Evolutionary conservation across 108 stramenopile genomes (phyloP).

Genomic region (Cyclotella kingstonii): DNA sequence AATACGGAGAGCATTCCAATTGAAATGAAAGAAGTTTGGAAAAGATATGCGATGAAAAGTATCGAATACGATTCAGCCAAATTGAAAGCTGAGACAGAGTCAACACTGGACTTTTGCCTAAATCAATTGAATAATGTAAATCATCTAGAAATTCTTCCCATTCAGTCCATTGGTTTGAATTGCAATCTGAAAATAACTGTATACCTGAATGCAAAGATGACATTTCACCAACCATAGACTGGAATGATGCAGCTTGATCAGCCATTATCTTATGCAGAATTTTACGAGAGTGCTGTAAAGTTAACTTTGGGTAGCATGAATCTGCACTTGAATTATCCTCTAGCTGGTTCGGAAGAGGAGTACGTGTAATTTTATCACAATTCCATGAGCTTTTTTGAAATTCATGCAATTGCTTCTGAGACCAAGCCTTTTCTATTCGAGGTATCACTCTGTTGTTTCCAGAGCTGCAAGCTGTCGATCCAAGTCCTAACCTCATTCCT

Average conservation of each 20-base stretch:
- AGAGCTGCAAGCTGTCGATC: background rate
- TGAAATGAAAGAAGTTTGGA: constrained; percentile 2
- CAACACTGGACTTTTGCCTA: constrained; percentile 12
- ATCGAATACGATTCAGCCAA: constrained; percentile 28
- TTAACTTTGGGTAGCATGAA: constrained; percentile 7
- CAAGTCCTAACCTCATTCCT: constrained; percentile 24
- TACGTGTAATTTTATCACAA: background rate
- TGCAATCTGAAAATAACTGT: background rate
- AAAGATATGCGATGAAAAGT: constrained; percentile 7
- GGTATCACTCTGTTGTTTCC: constrained; percentile 8
- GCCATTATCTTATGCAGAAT: constrained; percentile 27
- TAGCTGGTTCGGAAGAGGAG: background rate
- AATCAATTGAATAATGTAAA: constrained; percentile 1
- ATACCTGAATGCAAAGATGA: constrained; percentile 10
- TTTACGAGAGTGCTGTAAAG: constrained; percentile 23
- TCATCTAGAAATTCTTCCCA: constrained; percentile 38
- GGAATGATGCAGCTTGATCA: constrained; percentile 27
- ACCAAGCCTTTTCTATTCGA: constrained; percentile 33
- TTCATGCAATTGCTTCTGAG: background rate
- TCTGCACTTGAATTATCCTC: too few species aligned
- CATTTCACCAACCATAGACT: too few species aligned
- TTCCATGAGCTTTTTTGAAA: too few species aligned
- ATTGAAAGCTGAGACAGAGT: constrained; percentile 34
- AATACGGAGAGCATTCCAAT: too few species aligned
- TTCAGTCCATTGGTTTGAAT: background rate